Conservation (phyloP, 768 basidiomycete genomes). For the Sarcodon aspratus region DNA sequence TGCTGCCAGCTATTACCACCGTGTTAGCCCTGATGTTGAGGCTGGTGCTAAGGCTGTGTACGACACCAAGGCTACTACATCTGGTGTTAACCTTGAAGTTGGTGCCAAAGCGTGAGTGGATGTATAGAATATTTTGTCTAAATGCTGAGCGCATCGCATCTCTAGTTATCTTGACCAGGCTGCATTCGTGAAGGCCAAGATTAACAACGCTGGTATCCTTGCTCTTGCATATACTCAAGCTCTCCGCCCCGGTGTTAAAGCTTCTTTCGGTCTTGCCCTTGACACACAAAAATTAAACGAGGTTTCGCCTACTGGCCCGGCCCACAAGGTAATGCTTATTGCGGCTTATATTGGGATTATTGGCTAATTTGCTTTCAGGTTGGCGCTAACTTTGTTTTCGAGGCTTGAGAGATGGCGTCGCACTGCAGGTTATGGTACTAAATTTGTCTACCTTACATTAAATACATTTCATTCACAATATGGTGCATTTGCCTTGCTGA, state of each 20-base stretch:
- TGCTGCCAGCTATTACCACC: conserved; percentile 97
- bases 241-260: conserved; percentile 89
- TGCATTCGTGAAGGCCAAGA: conserved; percentile 96
- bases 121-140: neutral
- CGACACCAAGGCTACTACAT: conserved; percentile 82
- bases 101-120: conserved; percentile 82
- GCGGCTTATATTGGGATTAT: neutral
- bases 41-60: conserved; percentile 96
- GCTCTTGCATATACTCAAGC: conserved; percentile 88
- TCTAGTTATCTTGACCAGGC: conserved; percentile 74
- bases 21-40: conserved; percentile 83
- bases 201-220: conserved; percentile 92
- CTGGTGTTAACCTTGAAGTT: conserved; percentile 85
- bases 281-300: conserved; percentile 92
- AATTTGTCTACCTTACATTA: neutral
- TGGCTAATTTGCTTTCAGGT: conserved; percentile 26
- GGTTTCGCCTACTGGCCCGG: conserved; percentile 39
- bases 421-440: neutral
- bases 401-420: conserved; percentile 21
- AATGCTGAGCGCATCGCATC: conserved; percentile 2
- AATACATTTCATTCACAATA: neutral
- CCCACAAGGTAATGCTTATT: conserved; percentile 52
- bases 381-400: conserved; percentile 66
- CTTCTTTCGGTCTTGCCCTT: conserved; percentile 87
- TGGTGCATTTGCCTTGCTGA: too few species aligned